Evolutionary conservation across 1,284 basidiomycete genomes (phyloP).

Genomic region (Trametes sp.): DNA sequence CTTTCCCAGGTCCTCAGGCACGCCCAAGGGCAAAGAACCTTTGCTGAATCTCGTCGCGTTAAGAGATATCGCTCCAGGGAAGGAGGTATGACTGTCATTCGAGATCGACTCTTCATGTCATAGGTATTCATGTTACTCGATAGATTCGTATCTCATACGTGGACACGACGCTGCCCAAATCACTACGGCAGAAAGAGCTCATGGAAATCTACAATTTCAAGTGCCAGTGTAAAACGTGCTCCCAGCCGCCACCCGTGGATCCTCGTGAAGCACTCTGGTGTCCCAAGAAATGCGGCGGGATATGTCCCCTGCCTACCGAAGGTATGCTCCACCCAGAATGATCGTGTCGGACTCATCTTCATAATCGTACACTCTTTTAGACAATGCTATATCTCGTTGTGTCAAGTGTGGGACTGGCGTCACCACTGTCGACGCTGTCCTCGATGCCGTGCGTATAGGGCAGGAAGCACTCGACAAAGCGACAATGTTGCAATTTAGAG

Average conservation of each 20-base stretch:
- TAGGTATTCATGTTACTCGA: neutral
- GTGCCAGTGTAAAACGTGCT: slow-evolving; percentile 77
- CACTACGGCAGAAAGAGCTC: slow-evolving; percentile 65
- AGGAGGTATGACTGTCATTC: slow-evolving; percentile 64
- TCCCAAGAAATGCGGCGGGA: slow-evolving; percentile 67
- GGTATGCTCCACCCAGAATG: slow-evolving; percentile 46
- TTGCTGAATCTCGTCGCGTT: slow-evolving; percentile 79
- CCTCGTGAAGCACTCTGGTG: slow-evolving; percentile 76
- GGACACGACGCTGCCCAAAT: slow-evolving; percentile 77
- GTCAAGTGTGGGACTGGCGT: slow-evolving; percentile 62
- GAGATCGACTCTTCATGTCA: neutral
- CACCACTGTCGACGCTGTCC: slow-evolving; percentile 57
- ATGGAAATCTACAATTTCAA: slow-evolving; percentile 82
- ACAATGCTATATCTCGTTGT: slow-evolving; percentile 59
- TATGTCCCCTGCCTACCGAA: slow-evolving; percentile 63
- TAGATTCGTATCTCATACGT: slow-evolving; percentile 83
- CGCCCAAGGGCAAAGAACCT: slow-evolving; percentile 55
- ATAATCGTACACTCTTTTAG: slow-evolving; percentile 40
- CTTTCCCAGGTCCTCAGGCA: slow-evolving; percentile 67
- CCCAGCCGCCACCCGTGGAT: slow-evolving; percentile 52
- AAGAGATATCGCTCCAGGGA: slow-evolving; percentile 62
- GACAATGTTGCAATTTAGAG: slow-evolving; percentile 60
- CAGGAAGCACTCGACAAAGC: slow-evolving; percentile 78
- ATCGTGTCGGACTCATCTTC: neutral
- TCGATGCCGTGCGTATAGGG: slow-evolving; percentile 69